Evolutionary conservation across 2,329 filamentous ascomycete genomes (phyloP), one percentile per base, ranked within the genome.

Genomic region (Rhynchosporium graminicola): DNA sequence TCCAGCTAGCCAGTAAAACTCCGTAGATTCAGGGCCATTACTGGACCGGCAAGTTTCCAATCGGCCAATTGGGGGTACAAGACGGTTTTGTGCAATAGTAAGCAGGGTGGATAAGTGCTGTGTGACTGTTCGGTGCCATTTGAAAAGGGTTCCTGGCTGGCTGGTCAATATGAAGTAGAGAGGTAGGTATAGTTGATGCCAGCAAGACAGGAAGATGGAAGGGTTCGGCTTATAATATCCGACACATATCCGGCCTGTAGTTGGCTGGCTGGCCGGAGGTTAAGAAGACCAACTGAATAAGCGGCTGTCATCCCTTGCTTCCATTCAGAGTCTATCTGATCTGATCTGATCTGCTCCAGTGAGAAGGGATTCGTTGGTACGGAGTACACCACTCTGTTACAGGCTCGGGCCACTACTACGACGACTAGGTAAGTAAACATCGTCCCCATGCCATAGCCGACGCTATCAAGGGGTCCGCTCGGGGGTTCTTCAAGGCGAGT

Each of bases 271-370:
- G 33, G 36, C 36, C 15, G 51, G n/a, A 42, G 2, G n/a, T 26
- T n/a, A 46, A n/a, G 42, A 45, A n/a, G 7, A 45, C 12, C 33
- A 38, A 20, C 15, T 9, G 8, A 20, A 52, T 31, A 31, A 52
- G 7, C 31, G 50, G 20, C 36, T 54, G 51, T 29, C 51, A 40
- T 54, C 51, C 33, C 51, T 42, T 54, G 33, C 50, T 52, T 54
- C 51, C 7, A 43, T 43, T 20, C 20, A 20, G 20, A 12, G 40
- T 43, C 10, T 43, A 12, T 43, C 10, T 15, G 40, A 13, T 13
- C 40, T 13, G 40, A 4, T 13, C 33, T 12, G 13, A 12, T 43
- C 8, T 13, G 40, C 15, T 10, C 40, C 13, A n/a, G 10, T 20
- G 20, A 20, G 20, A 20, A 4, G 8, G 43, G 43, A 3, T 20